These are phyloP conservation scores for Aureobasidium sp. DNA, from an alignment of 2,329 filamentous ascomycete species.

Conservation along the genomic window DNA sequence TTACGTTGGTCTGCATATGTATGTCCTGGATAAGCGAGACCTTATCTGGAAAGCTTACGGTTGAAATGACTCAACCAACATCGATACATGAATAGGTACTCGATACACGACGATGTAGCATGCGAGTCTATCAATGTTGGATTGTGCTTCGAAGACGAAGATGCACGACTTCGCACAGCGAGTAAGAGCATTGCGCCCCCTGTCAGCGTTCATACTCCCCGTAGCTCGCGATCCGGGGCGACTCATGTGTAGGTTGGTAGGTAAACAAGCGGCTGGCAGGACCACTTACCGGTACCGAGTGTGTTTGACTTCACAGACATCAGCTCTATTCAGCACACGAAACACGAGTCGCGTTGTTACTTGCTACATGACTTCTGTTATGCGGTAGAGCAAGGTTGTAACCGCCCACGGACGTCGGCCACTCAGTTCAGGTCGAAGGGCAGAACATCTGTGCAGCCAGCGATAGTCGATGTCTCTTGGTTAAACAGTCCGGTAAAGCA, in stretches of 20 bases:
- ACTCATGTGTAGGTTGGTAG: not conserved
- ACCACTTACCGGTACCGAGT: not conserved
- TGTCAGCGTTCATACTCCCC: not conserved
- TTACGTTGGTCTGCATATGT: conserved; percentile 2
- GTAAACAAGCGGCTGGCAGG: not conserved
- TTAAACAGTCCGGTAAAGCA: not conserved
- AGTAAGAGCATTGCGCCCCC: not conserved
- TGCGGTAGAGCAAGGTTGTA: conserved; percentile 2
- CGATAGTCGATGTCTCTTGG: not conserved
- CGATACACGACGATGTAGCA: not conserved
- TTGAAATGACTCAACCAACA: not conserved
- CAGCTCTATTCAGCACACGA: not conserved
- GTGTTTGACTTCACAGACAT: not conserved
- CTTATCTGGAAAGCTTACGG: not conserved
- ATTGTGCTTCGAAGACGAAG: not conserved
- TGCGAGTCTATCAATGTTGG: not conserved
- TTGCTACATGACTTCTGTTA: not conserved
- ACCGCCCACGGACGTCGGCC: not conserved
- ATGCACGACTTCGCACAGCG: not conserved
- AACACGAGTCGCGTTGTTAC: not conserved
- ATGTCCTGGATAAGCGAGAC: not conserved
- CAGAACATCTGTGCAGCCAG: not conserved
- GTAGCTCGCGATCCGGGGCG: too few relatives aligned
- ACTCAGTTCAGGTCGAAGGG: not conserved
- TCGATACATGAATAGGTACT: not conserved